Percentiles rank a stretch among this genome's conserved stretches.
Conservation (phyloP, 495 filamentous ascomycete genomes). For the Podospora sp. region DNA sequence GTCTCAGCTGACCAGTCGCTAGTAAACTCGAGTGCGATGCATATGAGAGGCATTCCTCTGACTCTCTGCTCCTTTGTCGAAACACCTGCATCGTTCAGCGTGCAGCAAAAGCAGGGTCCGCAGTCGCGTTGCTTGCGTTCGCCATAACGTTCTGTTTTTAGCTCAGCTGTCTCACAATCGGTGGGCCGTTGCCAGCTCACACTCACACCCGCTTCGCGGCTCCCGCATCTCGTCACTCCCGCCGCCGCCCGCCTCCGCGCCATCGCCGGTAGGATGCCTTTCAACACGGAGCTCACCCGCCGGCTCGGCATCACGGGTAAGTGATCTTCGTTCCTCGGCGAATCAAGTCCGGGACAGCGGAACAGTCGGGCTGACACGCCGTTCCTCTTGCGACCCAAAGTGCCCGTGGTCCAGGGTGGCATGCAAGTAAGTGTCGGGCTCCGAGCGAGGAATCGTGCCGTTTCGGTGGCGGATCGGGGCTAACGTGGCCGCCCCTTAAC, state of each 20-base stretch:
- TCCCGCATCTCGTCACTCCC: neutral
- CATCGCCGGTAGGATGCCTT: slow-evolving; percentile 66
- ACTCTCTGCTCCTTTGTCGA: neutral
- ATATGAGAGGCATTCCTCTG: slow-evolving; percentile 11
- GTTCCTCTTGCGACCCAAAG: slow-evolving; percentile 47
- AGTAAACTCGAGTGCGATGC: neutral
- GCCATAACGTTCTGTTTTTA: slow-evolving; percentile 15
- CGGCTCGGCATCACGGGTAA: slow-evolving; percentile 83
- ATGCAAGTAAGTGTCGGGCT: slow-evolving; percentile 53
- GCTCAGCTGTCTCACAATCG: neutral
- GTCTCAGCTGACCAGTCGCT: neutral
- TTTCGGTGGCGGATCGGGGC: slow-evolving; percentile 15
- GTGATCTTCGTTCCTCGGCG: slow-evolving; percentile 23
- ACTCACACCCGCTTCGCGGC: slow-evolving; percentile 11
- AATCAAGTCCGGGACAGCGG: neutral
- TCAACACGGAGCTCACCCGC: slow-evolving; percentile 87
- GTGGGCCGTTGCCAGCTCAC: slow-evolving; percentile 15
- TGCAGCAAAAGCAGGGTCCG: slow-evolving; percentile 2
- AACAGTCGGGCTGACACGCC: slow-evolving; percentile 29
- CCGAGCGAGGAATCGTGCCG: slow-evolving; percentile 5
- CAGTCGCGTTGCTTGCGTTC: slow-evolving; percentile 6
- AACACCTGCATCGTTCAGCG: slow-evolving; percentile 1
- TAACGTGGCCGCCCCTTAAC: slow-evolving; percentile 27
- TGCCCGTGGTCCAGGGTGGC: slow-evolving; percentile 96
- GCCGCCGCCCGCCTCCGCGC: neutral